Evolutionary conservation across 2,329 filamentous ascomycete genomes (phyloP), one percentile per base, ranked within the genome.

Genomic region (Aspergillus ibericus): DNA sequence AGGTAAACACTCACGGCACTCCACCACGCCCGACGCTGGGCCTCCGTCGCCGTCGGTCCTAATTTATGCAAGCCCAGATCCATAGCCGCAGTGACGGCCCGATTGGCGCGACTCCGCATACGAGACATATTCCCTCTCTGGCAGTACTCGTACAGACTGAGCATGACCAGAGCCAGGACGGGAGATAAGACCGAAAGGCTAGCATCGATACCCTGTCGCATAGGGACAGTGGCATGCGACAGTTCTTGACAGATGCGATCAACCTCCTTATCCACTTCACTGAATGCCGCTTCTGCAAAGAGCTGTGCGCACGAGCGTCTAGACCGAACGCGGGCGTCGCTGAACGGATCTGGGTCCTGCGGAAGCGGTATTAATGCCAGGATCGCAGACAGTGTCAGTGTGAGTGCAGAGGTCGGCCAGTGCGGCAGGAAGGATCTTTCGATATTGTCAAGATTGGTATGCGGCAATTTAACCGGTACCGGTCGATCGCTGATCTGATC

Each of bases 51-150:
- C 1, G 49, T 53, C 4, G 49, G 32, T 3, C 51, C 59, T 32
- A 66, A 57, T 5, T 42, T 51, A 44, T 70, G 65, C 9, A 70
- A 55, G 2, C 62, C 64, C 6, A 66, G 49, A 52, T 70, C 68
- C 64, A 70, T 68, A 15, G 68, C 67, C 12, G 63, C 62, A 1
- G 66, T 69, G 2, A 69, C 20, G n/a, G 68, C 68, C 18, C 69
- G 61, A 32, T 69, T 66, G 6, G 63, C 58, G 7, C 67, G 64
- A 40, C 56, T 56, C 9, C 68, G 63, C 68, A 70, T 70, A 35
- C 60, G 59, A 1, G 61, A 58, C 4, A 62, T 35, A 44, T 66
- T 70, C 1, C 66, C 68, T 8, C 62, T 58, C 47, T 70, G 68
- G 32, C 57, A 63, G 36, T 63, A 67, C 35, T 70, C 67, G 53